Base-by-base conservation (phyloP, 306 rosid species). In the Vigna reflexopilosa region DNA sequence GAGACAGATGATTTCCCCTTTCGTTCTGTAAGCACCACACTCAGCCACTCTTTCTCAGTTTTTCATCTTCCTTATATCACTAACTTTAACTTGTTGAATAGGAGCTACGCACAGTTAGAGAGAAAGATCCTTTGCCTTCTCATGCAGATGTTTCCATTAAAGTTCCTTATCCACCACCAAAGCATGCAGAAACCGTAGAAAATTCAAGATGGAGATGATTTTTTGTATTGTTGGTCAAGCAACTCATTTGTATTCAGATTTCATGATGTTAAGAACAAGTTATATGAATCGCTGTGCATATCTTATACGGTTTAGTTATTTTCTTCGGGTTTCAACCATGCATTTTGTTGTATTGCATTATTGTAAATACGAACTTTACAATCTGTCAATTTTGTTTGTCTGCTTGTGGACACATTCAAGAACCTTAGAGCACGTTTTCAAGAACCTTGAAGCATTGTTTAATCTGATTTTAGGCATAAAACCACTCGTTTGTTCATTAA, bases 1-100 rank as follows among this genome's bases (percentile, higher is more conserved):
- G 98, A 93, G 82, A 90, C 96, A 61, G 98, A 95, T 72, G 98
- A 95, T 81, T 95, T 92, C 74, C 98, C 98, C 77, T 92, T 82
- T 79, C 98, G 96, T 45, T 80, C 97, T 14, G 98, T 92, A 83
- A 88, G 92, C 76, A 75, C 57, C 26, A 26, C 32, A 28, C 81
- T 26, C 19, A 70, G 24, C 72, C 52, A 61, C 72, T 30, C 4
- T 30, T 30, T 30, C 34, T 30, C 34, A 30, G 34, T 30, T 30
- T 62, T 63, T 70, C 54, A 63, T 20, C 51, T 82, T 59, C 51
- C 15, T 50, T 50, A 22, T 34, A 57, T 28, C 49, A 71, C 65
- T 54, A 67, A 79, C 30, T 30, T 73, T 74, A 69, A 52, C 59
- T 34, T 80, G 59, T 77, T 61, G n/a, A 58, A 63, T 80, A 92